Evolutionary conservation across 768 basidiomycete genomes (phyloP).

Genomic region (Dentipellis fragilis): DNA sequence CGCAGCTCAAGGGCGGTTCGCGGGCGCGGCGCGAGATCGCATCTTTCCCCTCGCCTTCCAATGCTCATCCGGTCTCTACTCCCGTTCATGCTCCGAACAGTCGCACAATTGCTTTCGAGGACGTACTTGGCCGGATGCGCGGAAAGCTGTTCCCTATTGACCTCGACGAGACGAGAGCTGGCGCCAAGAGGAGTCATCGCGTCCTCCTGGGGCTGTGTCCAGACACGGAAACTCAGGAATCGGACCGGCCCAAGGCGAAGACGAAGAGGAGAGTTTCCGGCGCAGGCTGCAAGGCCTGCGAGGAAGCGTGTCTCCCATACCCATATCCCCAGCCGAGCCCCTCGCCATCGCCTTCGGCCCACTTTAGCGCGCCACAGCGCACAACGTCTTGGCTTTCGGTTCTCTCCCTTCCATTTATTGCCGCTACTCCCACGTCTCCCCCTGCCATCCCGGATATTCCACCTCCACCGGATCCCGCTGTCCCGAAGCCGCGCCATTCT

Average conservation of each 20-base stretch:
- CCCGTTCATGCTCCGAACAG: background rate
- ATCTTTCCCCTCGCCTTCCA: background rate
- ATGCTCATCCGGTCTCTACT: background rate
- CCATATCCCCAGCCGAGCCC: background rate
- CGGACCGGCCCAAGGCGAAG: slow-evolving; percentile 3
- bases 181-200: background rate
- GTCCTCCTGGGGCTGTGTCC: background rate
- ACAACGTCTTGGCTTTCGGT: background rate
- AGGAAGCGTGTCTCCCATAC: background rate
- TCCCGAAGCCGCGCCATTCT: slow-evolving; percentile 4
- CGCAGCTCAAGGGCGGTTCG: slow-evolving; percentile 1
- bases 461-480: background rate
- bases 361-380: too few species aligned
- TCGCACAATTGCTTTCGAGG: slow-evolving; percentile 10
- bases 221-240: slow-evolving; percentile 5
- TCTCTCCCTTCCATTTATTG: background rate
- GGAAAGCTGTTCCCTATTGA: slow-evolving; percentile 7
- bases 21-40: slow-evolving; percentile 2
- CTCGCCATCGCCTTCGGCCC: background rate
- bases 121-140: slow-evolving; percentile 11
- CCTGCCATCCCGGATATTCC: background rate
- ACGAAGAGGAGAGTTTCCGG: slow-evolving; percentile 1
- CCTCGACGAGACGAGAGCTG: background rate
- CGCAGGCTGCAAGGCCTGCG: slow-evolving; percentile 1
- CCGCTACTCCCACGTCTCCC: background rate